Conservation (phyloP, 2,329 filamentous ascomycete genomes). For the Exophiala phaeomuriformis region DNA sequence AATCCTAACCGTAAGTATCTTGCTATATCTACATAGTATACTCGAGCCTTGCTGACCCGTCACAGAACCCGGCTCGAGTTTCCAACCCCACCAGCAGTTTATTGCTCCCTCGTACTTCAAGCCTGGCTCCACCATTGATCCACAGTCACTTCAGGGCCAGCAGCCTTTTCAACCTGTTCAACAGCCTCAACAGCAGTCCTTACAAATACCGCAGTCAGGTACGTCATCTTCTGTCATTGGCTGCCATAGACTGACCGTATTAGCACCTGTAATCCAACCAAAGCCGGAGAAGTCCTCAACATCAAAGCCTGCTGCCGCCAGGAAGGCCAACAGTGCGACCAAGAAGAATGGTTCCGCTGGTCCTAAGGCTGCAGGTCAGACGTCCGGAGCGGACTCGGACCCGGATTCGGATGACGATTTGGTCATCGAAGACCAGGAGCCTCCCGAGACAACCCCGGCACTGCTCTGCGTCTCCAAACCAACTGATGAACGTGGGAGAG, state of each 20-base stretch:
- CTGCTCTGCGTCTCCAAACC: slow-evolving; percentile 47
- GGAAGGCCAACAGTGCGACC: slow-evolving; percentile 23
- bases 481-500: slow-evolving; percentile 43
- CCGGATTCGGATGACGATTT: slow-evolving; percentile 41
- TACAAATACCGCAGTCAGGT: slow-evolving; percentile 3
- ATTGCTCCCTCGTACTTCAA: slow-evolving; percentile 13
- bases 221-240: neutral
- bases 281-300: slow-evolving; percentile 21
- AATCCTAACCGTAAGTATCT: slow-evolving; percentile 7
- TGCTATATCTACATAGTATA: neutral
- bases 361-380: slow-evolving; percentile 16
- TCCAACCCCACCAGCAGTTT: slow-evolving; percentile 15
- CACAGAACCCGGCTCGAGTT: slow-evolving; percentile 8
- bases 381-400: slow-evolving; percentile 43
- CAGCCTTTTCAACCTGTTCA: slow-evolving; percentile 14
- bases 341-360: slow-evolving; percentile 22
- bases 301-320: slow-evolving; percentile 10
- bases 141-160: slow-evolving; percentile 20
- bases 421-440: slow-evolving; percentile 45
- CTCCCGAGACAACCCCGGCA: slow-evolving; percentile 50
- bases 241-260: slow-evolving; percentile 1
- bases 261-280: slow-evolving; percentile 4
- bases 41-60: neutral
- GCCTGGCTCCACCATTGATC: slow-evolving; percentile 18
- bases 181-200: neutral